phyloP scores from a whole-genome alignment of 306 rosid species.

The Lathyrus tuberosus region DNA sequence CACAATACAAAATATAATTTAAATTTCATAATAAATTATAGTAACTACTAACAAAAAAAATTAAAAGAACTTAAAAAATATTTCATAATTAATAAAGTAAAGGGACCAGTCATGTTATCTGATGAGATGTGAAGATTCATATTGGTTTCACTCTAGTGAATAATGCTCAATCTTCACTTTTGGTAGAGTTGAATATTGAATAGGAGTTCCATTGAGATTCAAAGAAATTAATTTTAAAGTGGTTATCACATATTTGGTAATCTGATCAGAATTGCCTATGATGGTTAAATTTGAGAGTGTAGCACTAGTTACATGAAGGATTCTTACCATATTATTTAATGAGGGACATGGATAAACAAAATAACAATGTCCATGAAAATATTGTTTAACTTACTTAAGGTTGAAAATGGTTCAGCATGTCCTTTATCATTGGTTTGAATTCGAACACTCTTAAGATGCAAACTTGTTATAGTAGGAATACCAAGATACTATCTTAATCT shows the following conservation, averaged over 20 bases:
- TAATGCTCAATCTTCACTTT: background rate
- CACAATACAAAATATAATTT: too few species aligned
- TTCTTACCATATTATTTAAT: background rate
- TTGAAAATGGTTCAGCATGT: slow-evolving; percentile 16
- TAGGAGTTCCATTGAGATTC: background rate
- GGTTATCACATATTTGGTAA: background rate
- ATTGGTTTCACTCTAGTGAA: too few species aligned
- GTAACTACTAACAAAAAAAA: too few species aligned
- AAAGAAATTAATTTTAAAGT: slow-evolving; percentile 22
- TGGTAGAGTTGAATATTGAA: background rate
- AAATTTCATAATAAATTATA: too few species aligned
- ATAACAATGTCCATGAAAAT: background rate
- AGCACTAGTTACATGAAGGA: slow-evolving; percentile 3
- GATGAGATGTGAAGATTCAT: background rate
- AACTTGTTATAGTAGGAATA: background rate
- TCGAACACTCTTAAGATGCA: background rate
- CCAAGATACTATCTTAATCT: background rate
- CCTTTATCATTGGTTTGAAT: background rate
- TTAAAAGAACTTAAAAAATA: too few species aligned
- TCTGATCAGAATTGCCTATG: background rate
- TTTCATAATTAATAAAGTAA: too few species aligned
- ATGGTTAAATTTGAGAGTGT: slow-evolving; percentile 10
- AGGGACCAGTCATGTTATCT: too few species aligned
- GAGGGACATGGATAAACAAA: background rate
- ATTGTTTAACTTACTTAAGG: background rate